Evolutionary conservation across 1,139 yeast species (phyloP).

Genomic region (Fermentozyma sake): DNA sequence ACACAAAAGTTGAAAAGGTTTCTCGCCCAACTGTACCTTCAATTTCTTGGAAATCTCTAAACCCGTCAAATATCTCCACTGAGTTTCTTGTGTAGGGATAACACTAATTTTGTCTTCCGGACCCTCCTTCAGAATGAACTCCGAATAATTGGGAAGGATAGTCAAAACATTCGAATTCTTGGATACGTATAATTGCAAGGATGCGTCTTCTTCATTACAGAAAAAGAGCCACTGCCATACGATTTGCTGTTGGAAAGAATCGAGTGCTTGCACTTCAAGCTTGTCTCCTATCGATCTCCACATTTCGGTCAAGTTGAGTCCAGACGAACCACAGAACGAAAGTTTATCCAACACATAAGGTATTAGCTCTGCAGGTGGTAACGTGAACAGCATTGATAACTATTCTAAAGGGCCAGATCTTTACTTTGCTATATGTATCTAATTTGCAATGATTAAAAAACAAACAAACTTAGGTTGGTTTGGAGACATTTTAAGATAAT

Average conservation of each 20-base stretch:
- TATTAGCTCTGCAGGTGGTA: constrained; percentile 22
- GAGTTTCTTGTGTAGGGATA: constrained; percentile 35
- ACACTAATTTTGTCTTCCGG: constrained; percentile 17
- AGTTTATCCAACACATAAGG: constrained; percentile 23
- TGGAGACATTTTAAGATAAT: no score
- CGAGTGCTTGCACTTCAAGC: constrained; percentile 18
- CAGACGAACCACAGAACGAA: constrained; percentile 36
- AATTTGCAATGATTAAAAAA: no score
- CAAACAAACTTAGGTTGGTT: no score
- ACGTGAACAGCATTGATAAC: constrained; percentile 14
- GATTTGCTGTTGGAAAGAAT: constrained; percentile 32
- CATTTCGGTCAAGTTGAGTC: constrained; percentile 25
- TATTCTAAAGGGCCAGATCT: not conserved
- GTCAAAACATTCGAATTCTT: constrained; percentile 13
- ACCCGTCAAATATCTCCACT: constrained; percentile 40
- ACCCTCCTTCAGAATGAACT: constrained; percentile 16
- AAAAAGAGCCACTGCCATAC: constrained; percentile 42
- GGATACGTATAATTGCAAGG: constrained; percentile 16
- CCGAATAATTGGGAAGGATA: constrained; percentile 17
- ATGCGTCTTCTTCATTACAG: constrained; percentile 12
- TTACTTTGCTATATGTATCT: no score
- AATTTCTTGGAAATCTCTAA: constrained; percentile 29
- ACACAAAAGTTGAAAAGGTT: constrained; percentile 38
- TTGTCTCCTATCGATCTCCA: constrained; percentile 25
- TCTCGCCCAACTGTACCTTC: constrained; percentile 34